Evolutionary conservation across 2,329 filamentous ascomycete genomes (phyloP).

Genomic region (Monosporascus sp.): DNA sequence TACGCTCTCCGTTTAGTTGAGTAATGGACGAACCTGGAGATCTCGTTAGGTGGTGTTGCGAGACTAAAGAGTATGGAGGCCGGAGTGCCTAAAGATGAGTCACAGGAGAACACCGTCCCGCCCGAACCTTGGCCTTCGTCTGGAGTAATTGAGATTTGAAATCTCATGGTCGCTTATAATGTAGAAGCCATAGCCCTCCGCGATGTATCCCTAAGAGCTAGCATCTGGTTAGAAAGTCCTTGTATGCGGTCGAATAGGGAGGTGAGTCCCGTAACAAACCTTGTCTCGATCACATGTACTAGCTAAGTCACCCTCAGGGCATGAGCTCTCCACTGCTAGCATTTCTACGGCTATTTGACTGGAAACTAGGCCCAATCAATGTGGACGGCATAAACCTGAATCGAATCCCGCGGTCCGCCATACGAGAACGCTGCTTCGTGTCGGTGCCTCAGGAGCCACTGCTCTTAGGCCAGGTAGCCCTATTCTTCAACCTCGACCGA

Average conservation of each 20-base stretch:
- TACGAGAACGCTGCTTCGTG: conserved; percentile 25
- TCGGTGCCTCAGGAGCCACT: conserved; percentile 26
- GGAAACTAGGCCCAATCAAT: conserved; percentile 18
- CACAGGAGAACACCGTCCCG: not conserved
- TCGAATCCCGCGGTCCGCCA: conserved; percentile 10
- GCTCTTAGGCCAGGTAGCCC: conserved; percentile 17
- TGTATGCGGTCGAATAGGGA: conserved; percentile 48
- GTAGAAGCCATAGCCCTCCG: conserved; percentile 16
- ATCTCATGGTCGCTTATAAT: conserved; percentile 25
- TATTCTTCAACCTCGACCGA: conserved; percentile 27
- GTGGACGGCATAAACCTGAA: conserved; percentile 25
- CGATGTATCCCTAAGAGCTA: conserved; percentile 20
- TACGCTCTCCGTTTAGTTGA: conserved; percentile 27
- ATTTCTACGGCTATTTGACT: conserved; percentile 19
- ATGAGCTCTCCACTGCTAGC: conserved; percentile 26
- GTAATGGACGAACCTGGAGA: conserved; percentile 29
- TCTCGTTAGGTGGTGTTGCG: conserved; percentile 29
- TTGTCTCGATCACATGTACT: too few species aligned
- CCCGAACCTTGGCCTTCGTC: conserved; percentile 20
- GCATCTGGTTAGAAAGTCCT: conserved; percentile 41
- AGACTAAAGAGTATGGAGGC: conserved; percentile 25
- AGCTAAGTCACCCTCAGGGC: conserved; percentile 12
- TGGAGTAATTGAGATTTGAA: conserved; percentile 20
- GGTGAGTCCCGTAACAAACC: conserved; percentile 20
- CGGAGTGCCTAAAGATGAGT: conserved; percentile 4